phyloP scores from a whole-genome alignment of 768 basidiomycete species.

The Macrolepiota albuminosa region DNA sequence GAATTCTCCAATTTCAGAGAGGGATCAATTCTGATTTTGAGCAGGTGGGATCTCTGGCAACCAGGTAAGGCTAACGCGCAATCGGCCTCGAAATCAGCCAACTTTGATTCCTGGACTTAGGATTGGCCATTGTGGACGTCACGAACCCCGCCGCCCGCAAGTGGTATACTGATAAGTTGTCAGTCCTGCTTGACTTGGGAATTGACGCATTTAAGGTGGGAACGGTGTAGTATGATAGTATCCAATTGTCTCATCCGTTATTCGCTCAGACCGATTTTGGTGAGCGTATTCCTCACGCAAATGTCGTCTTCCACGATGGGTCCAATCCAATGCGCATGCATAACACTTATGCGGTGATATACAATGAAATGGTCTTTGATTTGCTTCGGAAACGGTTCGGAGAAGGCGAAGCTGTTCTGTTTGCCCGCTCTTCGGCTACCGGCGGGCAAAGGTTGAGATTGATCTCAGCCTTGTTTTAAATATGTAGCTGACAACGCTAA shows the following conservation, averaged over 20 bases:
- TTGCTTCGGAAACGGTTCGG: constrained; percentile 56
- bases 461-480: background rate
- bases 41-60: constrained; percentile 62
- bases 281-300: constrained; percentile 68
- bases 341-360: constrained; percentile 65
- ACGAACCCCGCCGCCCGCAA: constrained; percentile 49
- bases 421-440: constrained; percentile 62
- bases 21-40: constrained; percentile 1
- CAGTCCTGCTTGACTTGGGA: constrained; percentile 46
- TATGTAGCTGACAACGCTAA: background rate
- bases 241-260: background rate
- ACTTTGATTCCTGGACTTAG: constrained; percentile 3
- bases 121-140: constrained; percentile 58
- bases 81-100: background rate
- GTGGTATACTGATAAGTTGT: constrained; percentile 52
- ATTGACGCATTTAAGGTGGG: constrained; percentile 57
- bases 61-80: constrained; percentile 26
- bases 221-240: background rate
- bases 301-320: constrained; percentile 59
- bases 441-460: constrained; percentile 57
- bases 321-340: constrained; percentile 68
- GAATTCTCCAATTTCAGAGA: constrained; percentile 19
- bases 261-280: constrained; percentile 63
- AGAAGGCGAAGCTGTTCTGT: constrained; percentile 61
- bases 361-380: constrained; percentile 68